Percentiles rank a stretch among this genome's conserved stretches.
Evolutionary conservation across 2,329 filamentous ascomycete genomes (phyloP).

Genomic region (Epicoccum sorghinum): DNA sequence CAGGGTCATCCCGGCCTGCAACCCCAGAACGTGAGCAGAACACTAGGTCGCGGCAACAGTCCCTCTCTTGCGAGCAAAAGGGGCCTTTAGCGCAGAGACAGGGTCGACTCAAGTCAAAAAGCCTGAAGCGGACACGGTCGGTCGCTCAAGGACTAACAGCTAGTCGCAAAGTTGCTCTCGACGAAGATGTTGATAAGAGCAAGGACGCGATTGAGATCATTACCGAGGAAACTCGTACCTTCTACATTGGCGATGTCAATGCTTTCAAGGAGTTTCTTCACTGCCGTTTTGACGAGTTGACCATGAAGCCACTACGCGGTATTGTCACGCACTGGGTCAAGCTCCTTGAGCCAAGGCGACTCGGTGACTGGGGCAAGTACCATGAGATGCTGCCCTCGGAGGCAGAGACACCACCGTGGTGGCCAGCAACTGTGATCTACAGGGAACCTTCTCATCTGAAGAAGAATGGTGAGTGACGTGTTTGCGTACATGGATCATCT

Average conservation of each 20-base stretch:
- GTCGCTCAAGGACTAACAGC: constrained; percentile 4
- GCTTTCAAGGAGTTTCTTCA: constrained; percentile 30
- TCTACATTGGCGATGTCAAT: constrained; percentile 36
- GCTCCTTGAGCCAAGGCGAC: constrained; percentile 33
- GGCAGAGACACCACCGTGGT: constrained; percentile 35
- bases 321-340: constrained; percentile 44
- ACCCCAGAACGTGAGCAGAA: not conserved
- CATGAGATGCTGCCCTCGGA: constrained; percentile 25
- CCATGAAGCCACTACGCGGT: constrained; percentile 39
- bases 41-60: not conserved
- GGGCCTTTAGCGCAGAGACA: not conserved
- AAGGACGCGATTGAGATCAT: constrained; percentile 13
- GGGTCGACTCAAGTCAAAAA: constrained; percentile 10
- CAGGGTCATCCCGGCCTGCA: constrained; percentile 5
- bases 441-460: constrained; percentile 43
- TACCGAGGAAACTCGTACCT: constrained; percentile 19
- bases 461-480: constrained; percentile 27
- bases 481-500: not conserved
- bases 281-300: constrained; percentile 37
- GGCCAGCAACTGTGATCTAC: constrained; percentile 37
- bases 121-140: constrained; percentile 24
- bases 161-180: not conserved
- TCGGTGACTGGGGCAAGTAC: constrained; percentile 33
- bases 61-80: not conserved
- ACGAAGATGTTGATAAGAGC: constrained; percentile 17